A percentile compares a stretch with the other conserved stretches of the same genome.
Conservation (phyloP, 306 rosid species). For the Cucurbita pepo region DNA sequence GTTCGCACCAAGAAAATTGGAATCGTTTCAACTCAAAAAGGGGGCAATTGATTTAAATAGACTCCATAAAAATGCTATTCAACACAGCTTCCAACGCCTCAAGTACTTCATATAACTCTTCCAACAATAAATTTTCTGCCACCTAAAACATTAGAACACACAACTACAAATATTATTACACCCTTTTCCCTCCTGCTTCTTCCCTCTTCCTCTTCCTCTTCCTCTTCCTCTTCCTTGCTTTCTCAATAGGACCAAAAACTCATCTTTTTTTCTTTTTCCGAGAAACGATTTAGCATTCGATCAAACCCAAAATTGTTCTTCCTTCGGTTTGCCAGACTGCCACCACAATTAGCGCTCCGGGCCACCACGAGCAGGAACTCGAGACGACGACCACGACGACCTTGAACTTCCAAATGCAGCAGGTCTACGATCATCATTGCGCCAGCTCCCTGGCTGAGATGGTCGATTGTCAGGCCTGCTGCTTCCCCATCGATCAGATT, state of each 20-base stretch:
- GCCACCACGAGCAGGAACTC: conserved; percentile 20
- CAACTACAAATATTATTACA: background rate
- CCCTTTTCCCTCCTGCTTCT: background rate
- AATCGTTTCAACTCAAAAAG: too few species aligned
- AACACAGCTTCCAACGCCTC: background rate
- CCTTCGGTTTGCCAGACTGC: background rate
- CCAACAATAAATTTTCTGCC: background rate
- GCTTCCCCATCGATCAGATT: conserved; percentile 46
- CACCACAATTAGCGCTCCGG: conserved; percentile 20
- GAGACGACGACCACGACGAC: conserved; percentile 68
- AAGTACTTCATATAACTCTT: background rate
- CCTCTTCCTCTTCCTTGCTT: background rate
- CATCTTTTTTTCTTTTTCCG: background rate
- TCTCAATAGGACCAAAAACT: background rate
- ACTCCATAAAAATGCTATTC: background rate
- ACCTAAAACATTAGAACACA: background rate
- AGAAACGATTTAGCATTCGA: background rate
- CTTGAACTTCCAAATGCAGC: conserved; percentile 31
- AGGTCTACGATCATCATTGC: conserved; percentile 40
- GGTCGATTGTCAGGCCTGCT: conserved; percentile 13
- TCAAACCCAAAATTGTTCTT: background rate
- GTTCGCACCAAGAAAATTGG: too few species aligned
- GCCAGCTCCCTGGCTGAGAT: conserved; percentile 51
- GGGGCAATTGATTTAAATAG: background rate
- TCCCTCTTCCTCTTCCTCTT: background rate